Percentiles rank a stretch among this genome's conserved stretches.
Conservation (phyloP, 2,329 filamentous ascomycete genomes). For the Monilinia aucupariae region DNA sequence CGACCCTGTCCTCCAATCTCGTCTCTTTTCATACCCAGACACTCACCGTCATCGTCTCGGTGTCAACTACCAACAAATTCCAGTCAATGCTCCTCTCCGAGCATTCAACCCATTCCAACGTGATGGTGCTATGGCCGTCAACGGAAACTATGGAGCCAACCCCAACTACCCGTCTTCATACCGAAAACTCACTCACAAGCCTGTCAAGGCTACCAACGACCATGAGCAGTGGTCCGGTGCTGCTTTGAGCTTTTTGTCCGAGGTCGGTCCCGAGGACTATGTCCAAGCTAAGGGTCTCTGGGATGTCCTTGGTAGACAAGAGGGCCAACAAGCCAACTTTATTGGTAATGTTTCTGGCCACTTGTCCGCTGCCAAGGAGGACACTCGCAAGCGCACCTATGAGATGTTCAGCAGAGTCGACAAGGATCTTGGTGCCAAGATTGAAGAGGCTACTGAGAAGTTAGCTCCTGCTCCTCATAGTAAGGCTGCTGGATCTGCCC, state of each 20-base stretch:
- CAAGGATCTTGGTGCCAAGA: conserved; percentile 45
- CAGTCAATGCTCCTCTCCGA: conserved; percentile 43
- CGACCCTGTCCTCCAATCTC: conserved; percentile 64
- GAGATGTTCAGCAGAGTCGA: conserved; percentile 57
- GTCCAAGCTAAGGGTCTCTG: conserved; percentile 36
- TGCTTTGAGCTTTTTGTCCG: conserved; percentile 43
- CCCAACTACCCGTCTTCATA: conserved; percentile 53
- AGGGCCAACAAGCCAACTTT: conserved; percentile 57
- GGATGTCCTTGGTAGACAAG: conserved; percentile 39
- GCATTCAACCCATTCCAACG: conserved; percentile 66
- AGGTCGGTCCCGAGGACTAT: conserved; percentile 35
- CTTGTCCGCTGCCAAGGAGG: conserved; percentile 47
- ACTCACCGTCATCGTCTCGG: conserved; percentile 54
- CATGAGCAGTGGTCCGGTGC: conserved; percentile 47
- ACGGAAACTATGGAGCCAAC: conserved; percentile 57
- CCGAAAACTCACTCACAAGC: conserved; percentile 42
- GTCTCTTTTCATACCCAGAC: conserved; percentile 67
- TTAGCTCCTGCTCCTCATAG: conserved; percentile 21
- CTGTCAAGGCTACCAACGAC: conserved; percentile 38
- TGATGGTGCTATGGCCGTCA: conserved; percentile 65
- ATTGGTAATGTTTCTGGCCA: conserved; percentile 55
- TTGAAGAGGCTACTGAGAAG: conserved; percentile 49
- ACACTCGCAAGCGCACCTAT: conserved; percentile 53
- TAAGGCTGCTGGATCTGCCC: conserved; percentile 13
- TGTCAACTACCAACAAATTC: conserved; percentile 54